Conservation (phyloP, 2,329 filamentous ascomycete genomes). For the Apiospora koreana region DNA sequence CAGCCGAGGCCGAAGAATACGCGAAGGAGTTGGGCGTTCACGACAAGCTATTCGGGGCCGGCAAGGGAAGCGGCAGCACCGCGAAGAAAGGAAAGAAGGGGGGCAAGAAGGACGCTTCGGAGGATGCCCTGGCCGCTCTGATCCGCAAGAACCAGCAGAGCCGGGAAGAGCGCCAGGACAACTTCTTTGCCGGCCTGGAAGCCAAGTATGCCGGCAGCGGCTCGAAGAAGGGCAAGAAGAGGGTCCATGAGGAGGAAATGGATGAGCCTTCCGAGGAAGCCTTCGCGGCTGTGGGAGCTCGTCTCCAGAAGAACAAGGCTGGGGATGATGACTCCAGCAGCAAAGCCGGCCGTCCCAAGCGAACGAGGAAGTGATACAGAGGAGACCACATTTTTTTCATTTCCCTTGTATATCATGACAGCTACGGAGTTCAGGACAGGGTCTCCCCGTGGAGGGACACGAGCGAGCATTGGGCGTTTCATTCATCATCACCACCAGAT, state of each 20-base stretch:
- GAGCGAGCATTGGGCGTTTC: not conserved
- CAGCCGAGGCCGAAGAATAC: constrained; percentile 70
- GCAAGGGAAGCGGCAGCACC: constrained; percentile 15
- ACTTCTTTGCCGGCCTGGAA: constrained; percentile 76
- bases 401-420: constrained; percentile 12
- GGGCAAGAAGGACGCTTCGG: constrained; percentile 41
- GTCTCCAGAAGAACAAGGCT: constrained; percentile 40
- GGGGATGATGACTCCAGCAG: constrained; percentile 17
- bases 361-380: constrained; percentile 16
- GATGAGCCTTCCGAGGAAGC: constrained; percentile 57
- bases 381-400: not conserved
- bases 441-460: not conserved
- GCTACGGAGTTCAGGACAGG: not conserved
- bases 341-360: constrained; percentile 13
- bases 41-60: constrained; percentile 63
- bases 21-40: constrained; percentile 75
- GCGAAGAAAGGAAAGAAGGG: constrained; percentile 48
- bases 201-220: constrained; percentile 35
- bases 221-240: constrained; percentile 54
- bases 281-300: constrained; percentile 58
- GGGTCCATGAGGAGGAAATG: constrained; percentile 55
- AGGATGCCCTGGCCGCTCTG: constrained; percentile 66
- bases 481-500: not conserved
- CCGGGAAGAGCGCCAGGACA: constrained; percentile 67
- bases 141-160: constrained; percentile 72